Evolutionary conservation across 305 asterid species (phyloP), one percentile per base, ranked within the genome.

Genomic region (Solanum hybrid): DNA sequence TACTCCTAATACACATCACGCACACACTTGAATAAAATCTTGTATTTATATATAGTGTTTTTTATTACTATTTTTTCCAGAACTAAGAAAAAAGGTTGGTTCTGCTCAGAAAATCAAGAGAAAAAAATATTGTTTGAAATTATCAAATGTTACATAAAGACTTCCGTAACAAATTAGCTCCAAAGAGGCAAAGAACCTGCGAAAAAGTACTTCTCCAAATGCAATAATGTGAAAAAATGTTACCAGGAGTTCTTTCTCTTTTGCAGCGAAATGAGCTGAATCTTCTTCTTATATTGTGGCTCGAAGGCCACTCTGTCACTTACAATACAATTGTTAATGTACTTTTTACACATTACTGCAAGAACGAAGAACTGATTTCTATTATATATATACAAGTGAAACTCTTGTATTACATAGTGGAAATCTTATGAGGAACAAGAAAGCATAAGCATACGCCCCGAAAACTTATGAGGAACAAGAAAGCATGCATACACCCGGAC

Each of bases 401-500:
- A 85, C 90, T 29, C 87, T 51, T 51, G 87, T 86, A 40, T 37
- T 71, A 76, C 31, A 84, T 51, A 84, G 75, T 74, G 35, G 28
- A 90, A 88, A 90, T 61, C 94, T 95, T 90, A 95, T 26, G 99
- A 96, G 71, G 99, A 97, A 92, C 99, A 97, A 89, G 99, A 96
- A 86, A 97, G 98, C 99, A 77, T 33, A 96, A 95, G 95, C 99
- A 91, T 57, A 97, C 99, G 3, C 99, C 98, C 2, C 3, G 28
- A 89, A 88, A 90, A n/a, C 94, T 95, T 90, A 95, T 28, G 99
- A 97, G 64, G 99, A 97, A 92, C 99, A 97, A 89, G 99, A 97
- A 86, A 97, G 98, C 99, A 97, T 97, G 95, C 99, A 91, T 61
- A 97, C 99, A 22, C 99, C 99, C 2, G 98, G 99, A 64, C 99